Evolutionary conservation across 306 rosid genomes (phyloP).

Genomic region (Ziziphus jujuba): DNA sequence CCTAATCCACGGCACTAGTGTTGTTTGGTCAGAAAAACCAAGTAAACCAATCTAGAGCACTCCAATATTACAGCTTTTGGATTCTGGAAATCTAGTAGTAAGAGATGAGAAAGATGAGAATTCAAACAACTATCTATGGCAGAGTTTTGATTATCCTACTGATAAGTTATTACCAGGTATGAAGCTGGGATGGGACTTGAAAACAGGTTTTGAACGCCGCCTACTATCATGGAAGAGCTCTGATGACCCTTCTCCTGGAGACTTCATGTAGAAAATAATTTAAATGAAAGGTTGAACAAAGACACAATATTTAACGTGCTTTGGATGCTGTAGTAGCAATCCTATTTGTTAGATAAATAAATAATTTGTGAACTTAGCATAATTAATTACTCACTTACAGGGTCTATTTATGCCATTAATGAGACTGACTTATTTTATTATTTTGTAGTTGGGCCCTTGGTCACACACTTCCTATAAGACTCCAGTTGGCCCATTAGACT

Average conservation of each 20-base stretch:
- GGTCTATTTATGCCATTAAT: too few relatives aligned
- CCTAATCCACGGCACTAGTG: background rate
- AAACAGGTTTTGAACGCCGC: background rate
- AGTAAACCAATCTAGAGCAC: slow-evolving; percentile 1
- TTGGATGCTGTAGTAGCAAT: too few relatives aligned
- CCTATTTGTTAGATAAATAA: too few relatives aligned
- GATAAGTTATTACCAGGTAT: slow-evolving; percentile 15
- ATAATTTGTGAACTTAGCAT: too few relatives aligned
- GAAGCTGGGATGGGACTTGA: slow-evolving; percentile 17
- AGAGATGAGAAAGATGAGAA: slow-evolving; percentile 29
- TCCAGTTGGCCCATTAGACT: too few relatives aligned
- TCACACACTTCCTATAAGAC: too few relatives aligned
- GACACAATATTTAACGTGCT: too few relatives aligned
- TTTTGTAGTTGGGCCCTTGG: too few relatives aligned
- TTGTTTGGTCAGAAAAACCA: slow-evolving; percentile 33
- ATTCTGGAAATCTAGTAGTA: slow-evolving; percentile 45
- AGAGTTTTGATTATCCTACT: slow-evolving; percentile 26
- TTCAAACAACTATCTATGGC: slow-evolving; percentile 36
- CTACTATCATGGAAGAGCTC: slow-evolving; percentile 16
- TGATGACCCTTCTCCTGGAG: slow-evolving; percentile 14
- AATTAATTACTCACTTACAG: too few relatives aligned
- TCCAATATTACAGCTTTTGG: slow-evolving; percentile 32
- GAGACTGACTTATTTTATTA: too few relatives aligned
- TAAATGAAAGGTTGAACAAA: too few relatives aligned
- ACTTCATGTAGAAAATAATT: too few relatives aligned